Percentiles rank a stretch among this genome's conserved stretches.
These are phyloP conservation scores for Quercus engelmannii DNA, from an alignment of 306 rosid species.

Conservation along the genomic window DNA sequence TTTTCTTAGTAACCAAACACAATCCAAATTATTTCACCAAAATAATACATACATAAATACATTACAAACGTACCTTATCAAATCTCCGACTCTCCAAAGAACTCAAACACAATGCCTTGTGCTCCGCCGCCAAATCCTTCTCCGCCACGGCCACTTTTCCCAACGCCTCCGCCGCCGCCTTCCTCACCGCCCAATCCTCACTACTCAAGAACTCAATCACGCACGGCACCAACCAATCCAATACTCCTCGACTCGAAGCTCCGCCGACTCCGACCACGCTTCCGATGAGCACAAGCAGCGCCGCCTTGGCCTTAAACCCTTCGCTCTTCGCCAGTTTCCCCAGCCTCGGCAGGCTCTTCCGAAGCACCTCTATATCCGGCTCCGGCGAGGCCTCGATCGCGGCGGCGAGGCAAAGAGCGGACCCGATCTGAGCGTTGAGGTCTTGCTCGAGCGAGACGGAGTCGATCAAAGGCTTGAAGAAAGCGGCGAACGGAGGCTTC, in stretches of 20 bases:
- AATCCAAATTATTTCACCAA: background rate
- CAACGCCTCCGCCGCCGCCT: conserved; percentile 81
- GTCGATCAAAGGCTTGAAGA: conserved; percentile 83
- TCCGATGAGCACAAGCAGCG: conserved; percentile 66
- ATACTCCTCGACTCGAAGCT: conserved; percentile 51
- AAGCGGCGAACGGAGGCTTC: conserved; percentile 59
- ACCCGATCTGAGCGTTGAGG: conserved; percentile 82
- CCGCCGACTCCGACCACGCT: conserved; percentile 72
- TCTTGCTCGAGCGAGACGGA: conserved; percentile 74
- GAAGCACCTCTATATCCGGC: conserved; percentile 51
- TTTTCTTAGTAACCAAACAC: conserved; percentile 16
- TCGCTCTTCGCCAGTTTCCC: conserved; percentile 82
- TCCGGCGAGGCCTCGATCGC: conserved; percentile 81
- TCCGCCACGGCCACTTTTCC: conserved; percentile 69
- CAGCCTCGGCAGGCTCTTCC: conserved; percentile 57
- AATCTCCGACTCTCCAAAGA: conserved; percentile 82
- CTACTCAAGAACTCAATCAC: conserved; percentile 59
- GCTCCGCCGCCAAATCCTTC: conserved; percentile 53
- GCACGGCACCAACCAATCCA: conserved; percentile 87
- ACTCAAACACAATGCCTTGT: conserved; percentile 59
- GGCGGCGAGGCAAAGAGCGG: conserved; percentile 87
- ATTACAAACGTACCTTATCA: conserved; percentile 59
- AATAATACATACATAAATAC: background rate
- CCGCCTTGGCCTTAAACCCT: conserved; percentile 75
- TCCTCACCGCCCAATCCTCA: conserved; percentile 95